These are phyloP conservation scores for Ustilaginoidea virens DNA, from an alignment of 2,329 filamentous ascomycete genomes.

Conservation along the genomic window DNA sequence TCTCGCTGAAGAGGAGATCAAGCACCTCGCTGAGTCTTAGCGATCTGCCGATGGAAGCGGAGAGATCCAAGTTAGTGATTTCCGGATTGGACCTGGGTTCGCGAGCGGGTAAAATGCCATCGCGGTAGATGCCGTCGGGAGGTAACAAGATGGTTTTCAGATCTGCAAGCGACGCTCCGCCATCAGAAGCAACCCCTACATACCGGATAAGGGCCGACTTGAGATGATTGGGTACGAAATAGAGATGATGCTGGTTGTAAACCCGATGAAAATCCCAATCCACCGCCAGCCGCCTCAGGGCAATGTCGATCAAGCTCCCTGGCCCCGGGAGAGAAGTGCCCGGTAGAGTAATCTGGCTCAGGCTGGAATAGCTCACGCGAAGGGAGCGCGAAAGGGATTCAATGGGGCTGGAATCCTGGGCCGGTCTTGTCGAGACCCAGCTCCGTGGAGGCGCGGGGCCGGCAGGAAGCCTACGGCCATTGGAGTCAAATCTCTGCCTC, in stretches of 20 bases:
- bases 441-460: slow-evolving; percentile 44
- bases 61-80: slow-evolving; percentile 38
- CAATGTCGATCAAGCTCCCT: slow-evolving; percentile 35
- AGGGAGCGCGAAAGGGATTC: slow-evolving; percentile 8
- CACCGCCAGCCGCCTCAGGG: slow-evolving; percentile 31
- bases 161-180: slow-evolving; percentile 34
- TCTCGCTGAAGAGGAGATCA: slow-evolving; percentile 31
- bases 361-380: slow-evolving; percentile 8
- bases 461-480: slow-evolving; percentile 36
- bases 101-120: slow-evolving; percentile 13
- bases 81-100: slow-evolving; percentile 13
- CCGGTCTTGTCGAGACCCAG: slow-evolving; percentile 25
- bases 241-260: slow-evolving; percentile 42
- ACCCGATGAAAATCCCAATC: slow-evolving; percentile 40
- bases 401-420: slow-evolving; percentile 5
- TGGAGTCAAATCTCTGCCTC: slow-evolving; percentile 25
- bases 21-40: slow-evolving; percentile 36
- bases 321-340: slow-evolving; percentile 26
- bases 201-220: slow-evolving; percentile 36
- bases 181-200: slow-evolving; percentile 26
- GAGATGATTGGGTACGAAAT: slow-evolving; percentile 36
- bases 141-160: slow-evolving; percentile 29
- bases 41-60: slow-evolving; percentile 32
- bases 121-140: slow-evolving; percentile 12
- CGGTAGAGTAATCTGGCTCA: slow-evolving; percentile 22